Base-by-base conservation (phyloP, 1,284 basidiomycete genomes). In the Boletus sp. region DNA sequence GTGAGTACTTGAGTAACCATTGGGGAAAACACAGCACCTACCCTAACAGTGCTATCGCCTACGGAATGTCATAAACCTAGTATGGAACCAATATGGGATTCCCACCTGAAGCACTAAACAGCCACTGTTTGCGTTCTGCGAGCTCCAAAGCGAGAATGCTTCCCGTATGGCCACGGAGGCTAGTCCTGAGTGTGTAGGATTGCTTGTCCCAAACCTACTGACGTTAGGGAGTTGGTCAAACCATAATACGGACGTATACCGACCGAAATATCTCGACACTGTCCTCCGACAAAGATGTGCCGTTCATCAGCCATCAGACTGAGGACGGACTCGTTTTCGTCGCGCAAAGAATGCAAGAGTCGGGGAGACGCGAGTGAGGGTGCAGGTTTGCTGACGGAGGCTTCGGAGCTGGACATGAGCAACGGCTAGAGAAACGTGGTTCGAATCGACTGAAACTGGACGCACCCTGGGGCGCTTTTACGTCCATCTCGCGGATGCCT, bases 31-130 rank as follows among this genome's bases (percentile, higher is more conserved):
- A 25, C 9, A 43, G 8, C 14, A 20, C 78, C 37, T 64, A 91
- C 90, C 57, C 91, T 72, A 32, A 94, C 76, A 7, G 89, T 93
- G 52, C 90, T 89, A 53, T 94, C 91, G 22, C 88, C 91, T 91
- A 53, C 14, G 30, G 44, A 41, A 43, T 46, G 17, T 49, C 44
- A 52, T 42, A 48, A 50, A 34, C 27, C 16, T 30, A 39, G 12
- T n/a, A 9, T 14, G 48, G 42, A 47, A 42, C 22, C 49, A 14
- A 43, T 16, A 39, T 19, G 23, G 22, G 4, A 40, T n/a, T 58
- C 76, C 41, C 60, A 84, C 86, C 81, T 35, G 85, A 88, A 9
- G 90, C 84, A 55, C 89, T 92, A 59, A 96, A 88, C 19, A 95
- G 68, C 92, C 93, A 95, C 34, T 78, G 72, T 57, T 80, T 82